Conservation (phyloP, 306 rosid genomes). For the Leucaena leucocephala region DNA sequence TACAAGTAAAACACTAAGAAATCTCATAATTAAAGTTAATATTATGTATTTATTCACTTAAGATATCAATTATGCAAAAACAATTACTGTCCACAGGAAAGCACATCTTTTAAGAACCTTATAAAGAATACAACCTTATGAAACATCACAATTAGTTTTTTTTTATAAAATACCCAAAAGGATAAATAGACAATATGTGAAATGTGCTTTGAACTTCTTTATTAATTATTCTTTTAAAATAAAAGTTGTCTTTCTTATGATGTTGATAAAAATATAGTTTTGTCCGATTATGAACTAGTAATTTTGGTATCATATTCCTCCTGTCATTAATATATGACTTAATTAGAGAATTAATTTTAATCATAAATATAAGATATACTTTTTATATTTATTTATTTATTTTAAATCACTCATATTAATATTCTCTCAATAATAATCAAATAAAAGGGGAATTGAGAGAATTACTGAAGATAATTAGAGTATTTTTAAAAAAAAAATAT, state of each 20-base stretch:
- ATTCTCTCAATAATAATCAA: too few species aligned
- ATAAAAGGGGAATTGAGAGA: too few species aligned
- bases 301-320: neutral
- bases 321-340: too few species aligned
- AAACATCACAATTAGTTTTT: neutral
- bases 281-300: conserved; percentile 27
- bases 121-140: neutral
- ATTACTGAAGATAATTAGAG: too few species aligned
- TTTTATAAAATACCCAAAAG: neutral
- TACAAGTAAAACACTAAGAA: neutral
- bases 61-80: neutral
- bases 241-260: neutral
- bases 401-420: too few species aligned
- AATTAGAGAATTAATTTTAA: too few species aligned
- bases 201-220: neutral
- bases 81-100: neutral
- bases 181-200: neutral
- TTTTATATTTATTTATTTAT: too few species aligned
- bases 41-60: neutral
- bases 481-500: too few species aligned
- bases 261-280: conserved; percentile 36
- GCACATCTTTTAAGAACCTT: neutral
- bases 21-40: neutral
- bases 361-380: too few species aligned
- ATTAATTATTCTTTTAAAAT: neutral